Evolutionary conservation across 805 yeast species (phyloP).

Genomic region (Candida ipomoeae): DNA sequence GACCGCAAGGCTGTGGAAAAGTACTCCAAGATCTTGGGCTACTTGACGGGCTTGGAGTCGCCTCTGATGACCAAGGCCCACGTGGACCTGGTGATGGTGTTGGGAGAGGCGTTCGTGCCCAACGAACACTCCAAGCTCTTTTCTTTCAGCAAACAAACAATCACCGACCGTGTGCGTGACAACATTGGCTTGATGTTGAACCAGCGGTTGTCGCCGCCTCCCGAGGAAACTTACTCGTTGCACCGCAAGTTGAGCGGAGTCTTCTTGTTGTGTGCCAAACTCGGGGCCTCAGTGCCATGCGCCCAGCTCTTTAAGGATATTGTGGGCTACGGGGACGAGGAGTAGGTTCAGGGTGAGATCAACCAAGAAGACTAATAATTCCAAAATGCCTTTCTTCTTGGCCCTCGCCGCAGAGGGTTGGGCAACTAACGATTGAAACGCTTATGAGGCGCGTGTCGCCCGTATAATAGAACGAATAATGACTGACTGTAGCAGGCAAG

Average conservation of each 20-base stretch:
- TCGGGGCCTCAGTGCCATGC: constrained; percentile 81
- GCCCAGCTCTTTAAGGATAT: constrained; percentile 70
- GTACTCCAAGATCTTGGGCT: constrained; percentile 73
- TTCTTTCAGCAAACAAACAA: constrained; percentile 80
- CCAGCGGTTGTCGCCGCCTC: constrained; percentile 93
- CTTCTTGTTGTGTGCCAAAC: constrained; percentile 79
- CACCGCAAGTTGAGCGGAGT: constrained; percentile 96
- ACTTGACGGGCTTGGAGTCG: constrained; percentile 86
- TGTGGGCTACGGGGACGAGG: constrained; percentile 46
- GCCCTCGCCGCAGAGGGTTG: background rate
- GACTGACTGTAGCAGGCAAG: background rate
- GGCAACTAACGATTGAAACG: constrained; percentile 1
- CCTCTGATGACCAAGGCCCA: constrained; percentile 88
- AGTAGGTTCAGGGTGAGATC: background rate
- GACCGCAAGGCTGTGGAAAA: constrained; percentile 63
- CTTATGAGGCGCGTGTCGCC: background rate
- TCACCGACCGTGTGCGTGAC: constrained; percentile 86
- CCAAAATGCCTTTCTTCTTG: constrained; percentile 1
- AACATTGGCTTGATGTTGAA: constrained; percentile 86
- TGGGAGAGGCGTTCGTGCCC: constrained; percentile 87
- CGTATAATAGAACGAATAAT: background rate
- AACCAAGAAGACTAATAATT: constrained; percentile 2
- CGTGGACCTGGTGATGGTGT: constrained; percentile 79
- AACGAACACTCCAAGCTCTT: constrained; percentile 49
- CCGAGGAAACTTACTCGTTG: constrained; percentile 95